Evolutionary conservation across 2,329 filamentous ascomycete species (phyloP).

Genomic region (Calonectria montana): DNA sequence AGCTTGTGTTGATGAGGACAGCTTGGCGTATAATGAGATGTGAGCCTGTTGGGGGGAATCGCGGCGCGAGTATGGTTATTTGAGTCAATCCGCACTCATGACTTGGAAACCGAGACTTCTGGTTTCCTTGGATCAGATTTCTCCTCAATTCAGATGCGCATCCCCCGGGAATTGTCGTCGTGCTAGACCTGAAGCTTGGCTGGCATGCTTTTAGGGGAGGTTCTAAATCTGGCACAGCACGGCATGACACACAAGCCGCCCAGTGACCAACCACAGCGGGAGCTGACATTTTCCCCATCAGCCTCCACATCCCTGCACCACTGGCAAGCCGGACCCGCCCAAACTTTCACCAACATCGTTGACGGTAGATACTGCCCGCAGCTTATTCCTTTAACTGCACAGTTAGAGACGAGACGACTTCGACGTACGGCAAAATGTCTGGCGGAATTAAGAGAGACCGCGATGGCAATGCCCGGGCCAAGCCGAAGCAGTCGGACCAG

Average conservation of each 20-base stretch:
- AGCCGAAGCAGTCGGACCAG: constrained; percentile 46
- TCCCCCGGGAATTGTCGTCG: constrained; percentile 1
- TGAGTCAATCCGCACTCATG: constrained; percentile 24
- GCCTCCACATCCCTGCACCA: constrained; percentile 32
- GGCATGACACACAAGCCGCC: constrained; percentile 14
- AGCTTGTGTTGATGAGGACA: constrained; percentile 36
- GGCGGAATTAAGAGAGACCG: constrained; percentile 65
- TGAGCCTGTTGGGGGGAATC: not conserved
- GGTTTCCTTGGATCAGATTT: not conserved
- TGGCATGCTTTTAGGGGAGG: constrained; percentile 16
- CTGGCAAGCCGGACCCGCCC: constrained; percentile 29
- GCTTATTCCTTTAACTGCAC: constrained; percentile 8
- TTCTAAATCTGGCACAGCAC: constrained; percentile 15
- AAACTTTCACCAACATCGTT: constrained; percentile 34
- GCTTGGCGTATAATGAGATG: constrained; percentile 33
- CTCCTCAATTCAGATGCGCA: not conserved
- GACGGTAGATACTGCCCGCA: not conserved
- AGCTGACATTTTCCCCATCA: constrained; percentile 37
- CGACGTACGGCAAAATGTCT: constrained; percentile 41
- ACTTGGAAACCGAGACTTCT: constrained; percentile 4
- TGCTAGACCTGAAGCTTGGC: constrained; percentile 24
- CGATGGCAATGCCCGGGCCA: constrained; percentile 60
- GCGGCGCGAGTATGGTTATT: not conserved
- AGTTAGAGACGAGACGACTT: constrained; percentile 22
- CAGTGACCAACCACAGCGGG: constrained; percentile 25